A percentile compares a stretch with the other conserved stretches of the same genome.
Conservation (phyloP, 495 filamentous ascomycete genomes). For the Penicillium daleae region DNA sequence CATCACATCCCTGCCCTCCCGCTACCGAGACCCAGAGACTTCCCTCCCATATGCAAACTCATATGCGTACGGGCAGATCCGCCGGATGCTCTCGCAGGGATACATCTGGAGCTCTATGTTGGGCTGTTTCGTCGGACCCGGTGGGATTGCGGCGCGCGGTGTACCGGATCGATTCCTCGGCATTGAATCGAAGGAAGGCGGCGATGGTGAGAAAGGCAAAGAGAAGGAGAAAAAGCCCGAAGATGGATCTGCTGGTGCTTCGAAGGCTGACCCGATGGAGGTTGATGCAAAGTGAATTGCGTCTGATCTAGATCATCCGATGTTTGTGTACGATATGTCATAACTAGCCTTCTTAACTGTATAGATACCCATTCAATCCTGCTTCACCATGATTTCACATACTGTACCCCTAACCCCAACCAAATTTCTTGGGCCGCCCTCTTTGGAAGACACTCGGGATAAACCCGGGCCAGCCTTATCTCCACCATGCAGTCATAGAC, state of each 20-base stretch:
- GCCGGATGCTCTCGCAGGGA: constrained; percentile 57
- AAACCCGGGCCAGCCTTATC: background rate
- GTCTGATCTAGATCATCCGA: background rate
- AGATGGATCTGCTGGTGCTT: constrained; percentile 2
- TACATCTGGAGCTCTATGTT: constrained; percentile 77
- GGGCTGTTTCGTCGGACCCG: constrained; percentile 72
- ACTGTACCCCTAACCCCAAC: background rate
- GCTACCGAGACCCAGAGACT: constrained; percentile 76
- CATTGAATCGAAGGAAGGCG: constrained; percentile 6
- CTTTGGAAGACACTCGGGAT: too few species aligned
- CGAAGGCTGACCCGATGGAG: constrained; percentile 25
- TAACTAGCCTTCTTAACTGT: constrained; percentile 1
- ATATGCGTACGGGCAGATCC: constrained; percentile 74
- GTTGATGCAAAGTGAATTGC: constrained; percentile 9
- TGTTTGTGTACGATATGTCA: constrained; percentile 5
- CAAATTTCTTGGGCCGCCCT: background rate
- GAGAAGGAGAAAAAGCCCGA: background rate
- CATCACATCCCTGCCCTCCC: constrained; percentile 78
- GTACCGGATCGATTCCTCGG: constrained; percentile 70
- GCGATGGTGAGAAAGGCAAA: background rate
- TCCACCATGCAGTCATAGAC: constrained; percentile 5
- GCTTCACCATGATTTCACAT: background rate
- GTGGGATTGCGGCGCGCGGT: constrained; percentile 62
- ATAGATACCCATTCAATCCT: constrained; percentile 5
- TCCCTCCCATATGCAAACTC: constrained; percentile 74